A percentile compares a stretch with the other conserved stretches of the same genome.
Conservation (phyloP, 2,329 filamentous ascomycete species). For the Chalaropsis thielavioides region DNA sequence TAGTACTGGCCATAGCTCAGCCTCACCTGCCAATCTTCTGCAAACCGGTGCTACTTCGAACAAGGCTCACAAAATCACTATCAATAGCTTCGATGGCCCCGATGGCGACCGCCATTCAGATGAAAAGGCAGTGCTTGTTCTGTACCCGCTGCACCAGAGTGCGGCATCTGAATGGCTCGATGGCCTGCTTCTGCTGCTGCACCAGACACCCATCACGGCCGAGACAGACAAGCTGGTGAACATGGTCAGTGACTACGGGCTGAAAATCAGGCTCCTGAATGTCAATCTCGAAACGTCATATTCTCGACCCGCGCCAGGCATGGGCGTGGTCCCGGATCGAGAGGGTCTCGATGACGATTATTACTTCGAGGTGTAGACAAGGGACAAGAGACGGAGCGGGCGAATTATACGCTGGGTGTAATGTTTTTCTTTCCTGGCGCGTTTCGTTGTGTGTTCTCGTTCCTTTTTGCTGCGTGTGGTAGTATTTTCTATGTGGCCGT, state of each 20-base stretch:
- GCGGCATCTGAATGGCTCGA: constrained; percentile 94
- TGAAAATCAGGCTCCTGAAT: constrained; percentile 86
- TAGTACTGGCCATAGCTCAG: neutral
- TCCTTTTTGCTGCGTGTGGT: neutral
- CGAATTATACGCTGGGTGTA: neutral
- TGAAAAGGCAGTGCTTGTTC: constrained; percentile 65
- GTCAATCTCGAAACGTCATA: constrained; percentile 69
- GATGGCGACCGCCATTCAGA: constrained; percentile 27
- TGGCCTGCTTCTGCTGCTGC: constrained; percentile 83
- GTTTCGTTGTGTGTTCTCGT: neutral
- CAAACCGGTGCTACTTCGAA: constrained; percentile 7
- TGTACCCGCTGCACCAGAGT: constrained; percentile 66
- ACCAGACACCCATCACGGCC: constrained; percentile 90
- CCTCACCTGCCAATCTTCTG: neutral
- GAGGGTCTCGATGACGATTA: constrained; percentile 86
- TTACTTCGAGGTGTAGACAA: constrained; percentile 60
- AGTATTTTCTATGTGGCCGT: neutral
- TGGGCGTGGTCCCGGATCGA: constrained; percentile 62
- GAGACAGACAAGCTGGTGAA: constrained; percentile 85
- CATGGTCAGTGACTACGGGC: constrained; percentile 74
- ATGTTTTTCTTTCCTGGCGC: neutral
- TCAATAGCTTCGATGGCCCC: constrained; percentile 54
- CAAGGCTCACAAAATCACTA: constrained; percentile 73
- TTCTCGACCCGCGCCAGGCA: constrained; percentile 50
- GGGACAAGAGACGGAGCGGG: neutral